Evolutionary conservation across 1,284 basidiomycete species (phyloP).

Genomic region (Ustilago curta): DNA sequence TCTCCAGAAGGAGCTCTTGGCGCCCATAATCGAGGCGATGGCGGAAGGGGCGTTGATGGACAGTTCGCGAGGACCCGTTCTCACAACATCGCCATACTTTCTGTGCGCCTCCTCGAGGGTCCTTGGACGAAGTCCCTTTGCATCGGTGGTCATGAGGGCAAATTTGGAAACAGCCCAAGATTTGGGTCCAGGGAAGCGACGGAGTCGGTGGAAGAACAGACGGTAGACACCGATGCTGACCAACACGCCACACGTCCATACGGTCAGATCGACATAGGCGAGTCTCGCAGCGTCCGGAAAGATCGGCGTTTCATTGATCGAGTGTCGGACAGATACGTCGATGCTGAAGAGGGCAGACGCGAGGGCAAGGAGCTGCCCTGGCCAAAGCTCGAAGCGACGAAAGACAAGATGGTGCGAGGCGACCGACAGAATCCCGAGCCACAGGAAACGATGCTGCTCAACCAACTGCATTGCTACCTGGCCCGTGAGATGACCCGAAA

Average conservation of each 20-base stretch:
- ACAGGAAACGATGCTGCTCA: slow-evolving; percentile 8
- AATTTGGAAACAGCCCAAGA: slow-evolving; percentile 33
- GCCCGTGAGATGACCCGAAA: too few relatives aligned
- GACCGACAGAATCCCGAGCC: slow-evolving; percentile 7
- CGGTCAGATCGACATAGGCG: slow-evolving; percentile 10
- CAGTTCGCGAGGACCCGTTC: slow-evolving; percentile 44
- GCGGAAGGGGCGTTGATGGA: slow-evolving; percentile 40
- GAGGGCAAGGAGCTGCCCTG: slow-evolving; percentile 17
- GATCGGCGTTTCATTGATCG: slow-evolving; percentile 6
- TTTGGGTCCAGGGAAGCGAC: slow-evolving; percentile 40
- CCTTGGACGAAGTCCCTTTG: slow-evolving; percentile 22
- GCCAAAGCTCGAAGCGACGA: slow-evolving; percentile 31
- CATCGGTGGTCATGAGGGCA: slow-evolving; percentile 28
- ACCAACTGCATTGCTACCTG: too few relatives aligned
- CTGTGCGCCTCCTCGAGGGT: slow-evolving; percentile 27
- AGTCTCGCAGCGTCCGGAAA: slow-evolving; percentile 6
- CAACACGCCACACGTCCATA: slow-evolving; percentile 11
- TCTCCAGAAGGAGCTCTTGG: slow-evolving; percentile 24
- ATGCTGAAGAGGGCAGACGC: slow-evolving; percentile 8
- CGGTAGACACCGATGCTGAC: slow-evolving; percentile 41
- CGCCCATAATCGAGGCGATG: slow-evolving; percentile 34
- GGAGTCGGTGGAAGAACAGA: slow-evolving; percentile 39
- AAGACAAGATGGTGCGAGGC: slow-evolving; percentile 22
- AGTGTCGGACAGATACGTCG: slow-evolving; percentile 14
- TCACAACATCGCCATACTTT: slow-evolving; percentile 47